Conservation (phyloP, 2,329 filamentous ascomycete species). For the Tolypocladium guangdongense region DNA sequence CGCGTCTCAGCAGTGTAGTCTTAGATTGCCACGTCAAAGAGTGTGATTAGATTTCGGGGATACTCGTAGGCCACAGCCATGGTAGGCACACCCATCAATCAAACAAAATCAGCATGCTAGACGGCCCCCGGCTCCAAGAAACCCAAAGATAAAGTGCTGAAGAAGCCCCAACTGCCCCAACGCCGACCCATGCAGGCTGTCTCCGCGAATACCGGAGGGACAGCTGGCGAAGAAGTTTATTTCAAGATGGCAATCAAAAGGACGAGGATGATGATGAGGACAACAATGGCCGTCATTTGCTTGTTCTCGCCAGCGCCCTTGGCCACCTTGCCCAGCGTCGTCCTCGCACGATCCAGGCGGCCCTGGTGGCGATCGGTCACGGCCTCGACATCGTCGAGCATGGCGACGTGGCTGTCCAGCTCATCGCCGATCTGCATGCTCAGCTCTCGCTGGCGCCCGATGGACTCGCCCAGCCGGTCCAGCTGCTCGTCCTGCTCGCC, state of each 20-base stretch:
- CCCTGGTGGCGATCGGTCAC: constrained; percentile 71
- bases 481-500: constrained; percentile 88
- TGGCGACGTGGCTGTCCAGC: constrained; percentile 76
- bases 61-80: not conserved
- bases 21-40: not conserved
- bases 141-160: not conserved
- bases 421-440: constrained; percentile 96
- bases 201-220: not conserved
- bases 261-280: constrained; percentile 71
- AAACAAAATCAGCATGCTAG: not conserved
- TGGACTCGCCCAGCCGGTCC: constrained; percentile 76
- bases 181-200: not conserved
- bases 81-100: not conserved
- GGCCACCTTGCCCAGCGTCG: constrained; percentile 60
- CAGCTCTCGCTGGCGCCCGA: constrained; percentile 80
- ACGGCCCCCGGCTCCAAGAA: not conserved
- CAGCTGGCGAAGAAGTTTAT: constrained; percentile 24
- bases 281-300: constrained; percentile 74
- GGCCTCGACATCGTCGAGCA: constrained; percentile 83
- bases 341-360: constrained; percentile 64
- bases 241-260: constrained; percentile 76
- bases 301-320: constrained; percentile 72
- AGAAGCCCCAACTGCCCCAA: not conserved
- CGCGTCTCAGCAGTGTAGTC: not conserved
- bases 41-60: not conserved